Conservation (phyloP, 495 filamentous ascomycete genomes). For the Hypomontagnella submonticulosa region DNA sequence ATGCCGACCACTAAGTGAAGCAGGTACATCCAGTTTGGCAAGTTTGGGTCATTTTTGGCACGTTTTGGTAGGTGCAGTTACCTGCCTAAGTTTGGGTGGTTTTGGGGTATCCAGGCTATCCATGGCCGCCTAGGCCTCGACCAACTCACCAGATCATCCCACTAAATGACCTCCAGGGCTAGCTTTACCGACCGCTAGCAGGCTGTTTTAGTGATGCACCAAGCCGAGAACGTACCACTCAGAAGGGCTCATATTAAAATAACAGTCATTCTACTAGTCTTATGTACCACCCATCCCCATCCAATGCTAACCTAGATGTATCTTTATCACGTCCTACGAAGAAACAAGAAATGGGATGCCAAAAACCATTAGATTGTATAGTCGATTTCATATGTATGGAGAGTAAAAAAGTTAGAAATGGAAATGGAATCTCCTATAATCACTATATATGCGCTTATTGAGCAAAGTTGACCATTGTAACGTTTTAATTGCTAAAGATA, state of each 20-base stretch:
- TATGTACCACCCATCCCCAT: slow-evolving; percentile 4
- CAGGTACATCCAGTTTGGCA: slow-evolving; percentile 14
- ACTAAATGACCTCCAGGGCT: slow-evolving; percentile 24
- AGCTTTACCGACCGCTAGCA: slow-evolving; percentile 32
- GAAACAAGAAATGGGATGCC: no score
- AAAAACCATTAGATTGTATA: no score
- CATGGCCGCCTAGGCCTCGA: slow-evolving; percentile 22
- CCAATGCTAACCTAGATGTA: not conserved
- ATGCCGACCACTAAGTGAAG: slow-evolving; percentile 32
- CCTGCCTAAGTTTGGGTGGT: slow-evolving; percentile 23
- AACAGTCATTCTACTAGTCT: slow-evolving; percentile 12
- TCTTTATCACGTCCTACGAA: not conserved
- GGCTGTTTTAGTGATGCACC: slow-evolving; percentile 42
- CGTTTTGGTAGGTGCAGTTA: slow-evolving; percentile 5
- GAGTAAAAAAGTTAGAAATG: no score
- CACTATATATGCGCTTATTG: no score
- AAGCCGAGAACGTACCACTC: slow-evolving; percentile 41
- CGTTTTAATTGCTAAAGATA: not conserved
- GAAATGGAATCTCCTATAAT: no score
- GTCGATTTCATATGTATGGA: not conserved
- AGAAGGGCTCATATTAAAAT: slow-evolving; percentile 21
- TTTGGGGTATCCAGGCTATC: not conserved
- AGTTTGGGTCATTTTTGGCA: not conserved
- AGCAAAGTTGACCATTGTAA: no score
- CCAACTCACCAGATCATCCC: slow-evolving; percentile 34